Conservation (phyloP, 108 stramenopile species). For the Cyclostephanos invisitatus region DNA sequence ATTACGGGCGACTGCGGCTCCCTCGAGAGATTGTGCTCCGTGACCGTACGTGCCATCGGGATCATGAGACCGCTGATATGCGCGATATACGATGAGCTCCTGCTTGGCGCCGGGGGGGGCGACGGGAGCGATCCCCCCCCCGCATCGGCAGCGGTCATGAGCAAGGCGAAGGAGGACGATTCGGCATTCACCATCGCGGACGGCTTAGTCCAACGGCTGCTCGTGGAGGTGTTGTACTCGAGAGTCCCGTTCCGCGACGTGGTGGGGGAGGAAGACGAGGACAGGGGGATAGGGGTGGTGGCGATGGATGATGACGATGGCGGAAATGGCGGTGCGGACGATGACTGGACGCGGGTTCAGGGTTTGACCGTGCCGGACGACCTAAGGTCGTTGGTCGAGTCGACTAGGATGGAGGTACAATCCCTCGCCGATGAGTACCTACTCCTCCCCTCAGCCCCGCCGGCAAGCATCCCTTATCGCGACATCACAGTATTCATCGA, state of each 20-base stretch:
- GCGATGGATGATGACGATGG: slow-evolving; percentile 6
- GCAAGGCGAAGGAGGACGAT: slow-evolving; percentile 45
- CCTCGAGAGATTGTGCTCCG: slow-evolving; percentile 36
- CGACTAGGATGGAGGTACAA: slow-evolving; percentile 28
- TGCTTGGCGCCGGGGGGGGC: slow-evolving; percentile 13
- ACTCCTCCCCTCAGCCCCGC: too few relatives aligned
- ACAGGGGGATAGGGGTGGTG: not conserved
- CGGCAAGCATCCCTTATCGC: too few relatives aligned
- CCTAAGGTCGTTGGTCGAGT: slow-evolving; percentile 40
- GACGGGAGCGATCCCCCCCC: not conserved
- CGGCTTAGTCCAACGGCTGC: slow-evolving; percentile 58
- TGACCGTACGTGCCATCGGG: slow-evolving; percentile 39
- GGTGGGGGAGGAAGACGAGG: slow-evolving; percentile 48
- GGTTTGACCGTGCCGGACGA: slow-evolving; percentile 28
- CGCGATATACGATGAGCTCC: slow-evolving; percentile 39
- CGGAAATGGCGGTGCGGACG: slow-evolving; percentile 26
- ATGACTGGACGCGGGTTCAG: slow-evolving; percentile 19
- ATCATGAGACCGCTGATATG: slow-evolving; percentile 52
- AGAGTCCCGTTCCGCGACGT: slow-evolving; percentile 30
- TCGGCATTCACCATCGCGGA: slow-evolving; percentile 67
- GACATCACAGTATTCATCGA: slow-evolving; percentile 58
- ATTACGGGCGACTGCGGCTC: slow-evolving; percentile 25
- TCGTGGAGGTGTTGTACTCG: slow-evolving; percentile 41
- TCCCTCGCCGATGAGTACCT: slow-evolving; percentile 22
- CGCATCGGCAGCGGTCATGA: not conserved